Evolutionary conservation across 306 rosid genomes (phyloP).

Genomic region (Mucuna pruriens): DNA sequence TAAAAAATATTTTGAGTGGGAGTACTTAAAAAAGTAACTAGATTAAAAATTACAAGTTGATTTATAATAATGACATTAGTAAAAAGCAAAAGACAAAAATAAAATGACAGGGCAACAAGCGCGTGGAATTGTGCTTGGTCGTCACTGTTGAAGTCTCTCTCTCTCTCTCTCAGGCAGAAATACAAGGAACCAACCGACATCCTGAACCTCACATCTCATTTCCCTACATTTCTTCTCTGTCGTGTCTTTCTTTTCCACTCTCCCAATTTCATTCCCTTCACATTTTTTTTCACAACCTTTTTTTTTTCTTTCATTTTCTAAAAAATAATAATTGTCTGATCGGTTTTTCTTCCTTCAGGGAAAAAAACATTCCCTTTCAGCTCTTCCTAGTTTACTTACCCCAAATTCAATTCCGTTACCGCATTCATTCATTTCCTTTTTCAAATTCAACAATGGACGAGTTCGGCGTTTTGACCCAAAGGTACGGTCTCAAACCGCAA

Average conservation of each 20-base stretch:
- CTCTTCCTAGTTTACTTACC: constrained; percentile 27
- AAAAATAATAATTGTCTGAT: neutral
- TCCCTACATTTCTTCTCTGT: constrained; percentile 25
- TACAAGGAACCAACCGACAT: neutral
- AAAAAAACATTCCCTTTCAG: neutral
- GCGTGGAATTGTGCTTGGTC: constrained; percentile 21
- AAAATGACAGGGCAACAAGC: constrained; percentile 2
- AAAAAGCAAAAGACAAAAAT: neutral
- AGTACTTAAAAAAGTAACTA: too few relatives aligned
- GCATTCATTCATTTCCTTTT: neutral
- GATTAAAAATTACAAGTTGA: too few relatives aligned
- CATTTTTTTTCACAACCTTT: neutral
- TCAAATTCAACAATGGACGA: constrained; percentile 69
- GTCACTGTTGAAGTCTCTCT: constrained; percentile 1
- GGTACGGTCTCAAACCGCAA: constrained; percentile 82
- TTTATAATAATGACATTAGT: too few relatives aligned
- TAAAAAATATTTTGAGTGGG: too few relatives aligned
- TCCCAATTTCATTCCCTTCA: constrained; percentile 3
- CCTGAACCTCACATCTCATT: constrained; percentile 2
- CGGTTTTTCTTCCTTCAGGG: neutral
- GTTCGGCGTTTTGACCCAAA: constrained; percentile 83
- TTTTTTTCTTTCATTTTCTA: neutral
- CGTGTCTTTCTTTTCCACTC: constrained; percentile 38
- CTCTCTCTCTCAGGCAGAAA: neutral
- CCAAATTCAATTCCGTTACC: neutral